These are phyloP conservation scores for Penicillium sp. DNA, from an alignment of 2,329 filamentous ascomycete genomes.

Conservation along the genomic window DNA sequence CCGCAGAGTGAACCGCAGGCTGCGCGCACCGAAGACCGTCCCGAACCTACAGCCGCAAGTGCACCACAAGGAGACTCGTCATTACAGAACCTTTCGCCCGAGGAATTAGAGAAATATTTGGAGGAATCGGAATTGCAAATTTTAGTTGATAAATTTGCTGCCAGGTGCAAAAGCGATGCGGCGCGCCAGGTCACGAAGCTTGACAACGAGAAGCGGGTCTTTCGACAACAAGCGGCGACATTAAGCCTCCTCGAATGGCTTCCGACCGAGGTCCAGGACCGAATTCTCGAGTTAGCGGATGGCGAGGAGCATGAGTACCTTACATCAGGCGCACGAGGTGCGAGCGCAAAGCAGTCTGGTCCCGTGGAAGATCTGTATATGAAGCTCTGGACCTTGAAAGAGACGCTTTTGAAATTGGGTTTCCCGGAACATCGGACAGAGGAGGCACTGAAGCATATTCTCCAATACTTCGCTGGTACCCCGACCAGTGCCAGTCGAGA, in stretches of 20 bases:
- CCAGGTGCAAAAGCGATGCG: constrained; percentile 79
- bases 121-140: constrained; percentile 89
- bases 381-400: constrained; percentile 82
- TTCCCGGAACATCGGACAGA: constrained; percentile 69
- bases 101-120: constrained; percentile 87
- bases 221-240: constrained; percentile 77
- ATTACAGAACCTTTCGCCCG: constrained; percentile 69
- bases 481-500: constrained; percentile 60
- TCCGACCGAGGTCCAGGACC: constrained; percentile 74
- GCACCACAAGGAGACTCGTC: constrained; percentile 32
- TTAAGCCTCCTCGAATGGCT: constrained; percentile 80
- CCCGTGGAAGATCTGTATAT: constrained; percentile 78
- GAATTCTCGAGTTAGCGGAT: constrained; percentile 69
- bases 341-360: constrained; percentile 44
- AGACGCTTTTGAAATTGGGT: constrained; percentile 69
- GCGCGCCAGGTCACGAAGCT: constrained; percentile 75
- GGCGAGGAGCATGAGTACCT: constrained; percentile 46
- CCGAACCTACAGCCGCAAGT: constrained; percentile 13
- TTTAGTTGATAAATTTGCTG: constrained; percentile 80
- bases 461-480: constrained; percentile 69
- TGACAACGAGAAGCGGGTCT: constrained; percentile 81
- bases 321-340: constrained; percentile 29
- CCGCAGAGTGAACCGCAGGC: constrained; percentile 37
- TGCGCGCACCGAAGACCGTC: constrained; percentile 21
- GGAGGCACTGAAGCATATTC: constrained; percentile 66